Evolutionary conservation across 179 eudicot species (phyloP).

Genomic region (Spinacia oleracea): DNA sequence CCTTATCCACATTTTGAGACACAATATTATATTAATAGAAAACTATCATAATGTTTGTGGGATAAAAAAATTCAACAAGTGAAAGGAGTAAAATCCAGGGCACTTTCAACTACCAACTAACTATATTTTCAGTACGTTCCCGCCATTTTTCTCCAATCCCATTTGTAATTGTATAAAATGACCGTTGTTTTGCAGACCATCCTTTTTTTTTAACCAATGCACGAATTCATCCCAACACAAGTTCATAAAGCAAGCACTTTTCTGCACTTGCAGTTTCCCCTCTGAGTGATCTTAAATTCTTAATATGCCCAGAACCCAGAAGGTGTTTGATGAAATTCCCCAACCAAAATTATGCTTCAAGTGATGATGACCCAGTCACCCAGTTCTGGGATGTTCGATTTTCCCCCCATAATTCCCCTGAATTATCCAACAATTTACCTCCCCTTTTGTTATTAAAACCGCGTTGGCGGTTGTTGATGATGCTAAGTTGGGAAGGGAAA

Average conservation of each 20-base stretch:
- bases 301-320: background rate
- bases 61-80: too few relatives aligned
- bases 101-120: background rate
- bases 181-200: slow-evolving; percentile 31
- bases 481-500: background rate
- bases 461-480: background rate
- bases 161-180: slow-evolving; percentile 16
- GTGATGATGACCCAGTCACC: background rate
- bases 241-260: background rate
- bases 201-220: slow-evolving; percentile 30
- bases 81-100: background rate
- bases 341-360: slow-evolving; percentile 1
- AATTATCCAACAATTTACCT: background rate
- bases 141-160: background rate
- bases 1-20: too few relatives aligned
- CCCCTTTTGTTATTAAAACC: background rate
- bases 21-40: too few relatives aligned
- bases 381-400: background rate
- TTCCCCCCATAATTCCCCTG: background rate
- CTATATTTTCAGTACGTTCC: background rate
- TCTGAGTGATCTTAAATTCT: background rate
- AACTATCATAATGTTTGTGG: too few relatives aligned
- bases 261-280: background rate
- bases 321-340: background rate
- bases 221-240: slow-evolving; percentile 32